A percentile compares a stretch with the other conserved stretches of the same genome.
phyloP scores from a whole-genome alignment of 192 early-diverging fungal species.

The Geranomyces michiganensis region DNA sequence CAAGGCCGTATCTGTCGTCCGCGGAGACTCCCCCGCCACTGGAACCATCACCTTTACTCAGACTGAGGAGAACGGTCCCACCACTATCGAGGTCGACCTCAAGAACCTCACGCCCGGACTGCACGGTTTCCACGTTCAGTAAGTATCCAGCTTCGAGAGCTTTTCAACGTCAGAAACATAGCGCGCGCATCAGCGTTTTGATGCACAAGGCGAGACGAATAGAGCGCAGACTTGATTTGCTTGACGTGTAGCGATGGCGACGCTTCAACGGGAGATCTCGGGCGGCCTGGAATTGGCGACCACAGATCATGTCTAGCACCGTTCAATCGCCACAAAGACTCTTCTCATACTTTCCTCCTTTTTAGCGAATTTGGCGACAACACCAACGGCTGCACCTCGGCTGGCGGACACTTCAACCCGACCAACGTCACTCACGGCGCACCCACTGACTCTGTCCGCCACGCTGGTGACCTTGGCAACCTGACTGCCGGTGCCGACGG shows the following conservation, averaged over 20 bases:
- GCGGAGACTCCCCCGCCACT: conserved; percentile 63
- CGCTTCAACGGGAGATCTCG: too few relatives aligned
- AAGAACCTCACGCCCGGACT: conserved; percentile 67
- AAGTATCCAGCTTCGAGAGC: not conserved
- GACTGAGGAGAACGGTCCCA: conserved; percentile 54
- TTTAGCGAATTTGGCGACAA: conserved; percentile 74
- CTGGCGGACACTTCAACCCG: conserved; percentile 90
- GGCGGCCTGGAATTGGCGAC: too few relatives aligned
- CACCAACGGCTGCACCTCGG: conserved; percentile 80
- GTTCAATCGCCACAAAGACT: not conserved
- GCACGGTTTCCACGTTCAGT: conserved; percentile 91
- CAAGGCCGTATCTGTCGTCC: conserved; percentile 82
- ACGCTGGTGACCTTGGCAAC: conserved; percentile 94
- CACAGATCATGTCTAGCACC: too few relatives aligned
- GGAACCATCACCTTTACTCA: conserved; percentile 77
- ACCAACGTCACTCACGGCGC: conserved; percentile 76
- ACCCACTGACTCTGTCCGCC: conserved; percentile 65
- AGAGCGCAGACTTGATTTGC: too few relatives aligned
- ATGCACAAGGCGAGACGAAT: too few relatives aligned
- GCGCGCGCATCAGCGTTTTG: too few relatives aligned
- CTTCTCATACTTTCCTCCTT: not conserved
- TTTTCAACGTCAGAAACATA: too few relatives aligned
- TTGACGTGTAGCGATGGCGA: too few relatives aligned
- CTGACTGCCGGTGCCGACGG: conserved; percentile 62
- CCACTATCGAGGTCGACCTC: conserved; percentile 60